Conservation (phyloP, 441 rosid species). For the Mallotus repandus region DNA sequence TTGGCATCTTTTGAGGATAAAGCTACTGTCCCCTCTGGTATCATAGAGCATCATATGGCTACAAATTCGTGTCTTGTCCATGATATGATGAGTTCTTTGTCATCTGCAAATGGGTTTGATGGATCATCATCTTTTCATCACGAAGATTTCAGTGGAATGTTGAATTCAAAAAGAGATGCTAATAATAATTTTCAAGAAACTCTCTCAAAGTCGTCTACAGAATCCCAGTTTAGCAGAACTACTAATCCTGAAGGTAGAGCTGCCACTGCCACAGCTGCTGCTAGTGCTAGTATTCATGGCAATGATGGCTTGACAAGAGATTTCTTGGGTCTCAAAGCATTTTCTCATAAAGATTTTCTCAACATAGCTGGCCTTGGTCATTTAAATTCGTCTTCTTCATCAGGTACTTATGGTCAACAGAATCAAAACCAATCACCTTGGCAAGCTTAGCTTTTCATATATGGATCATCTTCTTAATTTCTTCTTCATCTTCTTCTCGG, state of each 20-base stretch:
- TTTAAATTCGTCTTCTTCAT: slow-evolving; percentile 32
- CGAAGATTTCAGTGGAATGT: slow-evolving; percentile 32
- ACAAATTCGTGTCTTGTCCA: slow-evolving; percentile 29
- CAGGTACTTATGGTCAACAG: slow-evolving; percentile 18
- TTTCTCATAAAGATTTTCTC: slow-evolving; percentile 42
- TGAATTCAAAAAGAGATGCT: slow-evolving; percentile 25
- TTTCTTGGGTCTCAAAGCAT: slow-evolving; percentile 55
- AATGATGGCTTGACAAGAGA: slow-evolving; percentile 54
- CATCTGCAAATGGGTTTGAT: background rate
- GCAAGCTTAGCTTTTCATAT: slow-evolving; percentile 33
- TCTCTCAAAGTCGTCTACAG: slow-evolving; percentile 17
- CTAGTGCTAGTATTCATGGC: background rate
- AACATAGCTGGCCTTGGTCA: slow-evolving; percentile 30
- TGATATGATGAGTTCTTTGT: slow-evolving; percentile 28
- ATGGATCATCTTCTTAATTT: background rate
- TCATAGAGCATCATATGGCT: slow-evolving; percentile 18
- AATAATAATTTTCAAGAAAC: slow-evolving; percentile 19
- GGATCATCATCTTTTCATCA: slow-evolving; percentile 24
- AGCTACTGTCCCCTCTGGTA: slow-evolving; percentile 36
- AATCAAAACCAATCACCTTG: slow-evolving; percentile 41
- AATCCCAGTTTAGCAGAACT: slow-evolving; percentile 18
- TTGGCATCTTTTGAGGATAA: slow-evolving; percentile 39
- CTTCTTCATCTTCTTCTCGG: background rate
- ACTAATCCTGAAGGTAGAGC: background rate
- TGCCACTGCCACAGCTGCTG: background rate